Percentiles rank a stretch among this genome's conserved stretches.
Conservation (phyloP, 2,329 filamentous ascomycete species). For the Xylariaceae sp. region DNA sequence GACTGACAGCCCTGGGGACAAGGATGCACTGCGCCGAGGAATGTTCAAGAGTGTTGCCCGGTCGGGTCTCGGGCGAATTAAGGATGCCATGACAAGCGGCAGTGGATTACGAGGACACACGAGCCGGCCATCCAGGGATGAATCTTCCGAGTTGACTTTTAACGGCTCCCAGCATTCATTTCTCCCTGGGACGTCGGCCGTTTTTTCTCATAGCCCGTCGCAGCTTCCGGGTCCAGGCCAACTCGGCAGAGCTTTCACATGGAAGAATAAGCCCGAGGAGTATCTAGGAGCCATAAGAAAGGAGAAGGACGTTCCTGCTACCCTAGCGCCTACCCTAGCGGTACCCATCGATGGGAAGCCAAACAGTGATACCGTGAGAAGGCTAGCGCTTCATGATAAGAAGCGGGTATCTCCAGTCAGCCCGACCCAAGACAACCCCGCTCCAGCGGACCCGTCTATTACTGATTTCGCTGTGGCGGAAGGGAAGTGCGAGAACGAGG, state of each 20-base stretch:
- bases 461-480: constrained; percentile 56
- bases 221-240: constrained; percentile 30
- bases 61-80: constrained; percentile 77
- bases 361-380: constrained; percentile 14
- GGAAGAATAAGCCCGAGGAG: constrained; percentile 60
- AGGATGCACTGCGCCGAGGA: constrained; percentile 55
- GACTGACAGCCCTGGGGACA: constrained; percentile 45
- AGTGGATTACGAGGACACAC: constrained; percentile 48
- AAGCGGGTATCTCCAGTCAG: constrained; percentile 18
- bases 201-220: constrained; percentile 32
- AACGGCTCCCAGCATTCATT: constrained; percentile 34
- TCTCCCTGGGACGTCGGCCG: constrained; percentile 34
- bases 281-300: constrained; percentile 43
- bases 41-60: constrained; percentile 77
- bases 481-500: constrained; percentile 51
- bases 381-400: constrained; percentile 19
- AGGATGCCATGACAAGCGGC: constrained; percentile 66
- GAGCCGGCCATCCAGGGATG: constrained; percentile 53
- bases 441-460: constrained; percentile 47
- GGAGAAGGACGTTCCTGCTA: constrained; percentile 29
- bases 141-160: constrained; percentile 38
- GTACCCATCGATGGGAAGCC: constrained; percentile 14
- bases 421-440: constrained; percentile 22
- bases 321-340: constrained; percentile 12
- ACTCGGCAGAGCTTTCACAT: constrained; percentile 51